Percentiles rank a stretch among this genome's conserved stretches.
Conservation (phyloP, 1,284 basidiomycete genomes). For the Malassezia slooffiae region DNA sequence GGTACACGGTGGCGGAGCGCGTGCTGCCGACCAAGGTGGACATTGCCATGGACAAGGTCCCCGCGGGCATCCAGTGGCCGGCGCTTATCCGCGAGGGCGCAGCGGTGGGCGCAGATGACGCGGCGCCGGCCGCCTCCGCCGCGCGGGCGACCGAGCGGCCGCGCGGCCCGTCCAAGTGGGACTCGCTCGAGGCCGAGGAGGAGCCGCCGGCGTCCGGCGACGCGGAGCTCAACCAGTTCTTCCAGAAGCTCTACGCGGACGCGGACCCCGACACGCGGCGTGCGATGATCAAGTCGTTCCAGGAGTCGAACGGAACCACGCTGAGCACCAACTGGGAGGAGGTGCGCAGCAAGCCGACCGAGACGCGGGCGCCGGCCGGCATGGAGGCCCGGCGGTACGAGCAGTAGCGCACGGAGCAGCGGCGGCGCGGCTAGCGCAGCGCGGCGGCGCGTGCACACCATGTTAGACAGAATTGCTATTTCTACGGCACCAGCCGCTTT, state of each 20-base stretch:
- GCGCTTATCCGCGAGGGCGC: neutral
- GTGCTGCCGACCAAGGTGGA: slow-evolving; percentile 34
- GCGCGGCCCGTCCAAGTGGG: slow-evolving; percentile 33
- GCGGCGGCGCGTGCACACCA: neutral
- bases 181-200: slow-evolving; percentile 25
- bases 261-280: slow-evolving; percentile 40
- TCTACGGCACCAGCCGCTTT: neutral
- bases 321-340: slow-evolving; percentile 44
- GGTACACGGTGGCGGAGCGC: neutral
- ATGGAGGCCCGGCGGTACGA: slow-evolving; percentile 38
- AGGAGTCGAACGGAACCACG: slow-evolving; percentile 39
- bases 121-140: neutral
- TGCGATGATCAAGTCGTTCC: slow-evolving; percentile 44
- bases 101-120: neutral
- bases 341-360: slow-evolving; percentile 23
- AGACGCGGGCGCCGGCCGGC: slow-evolving; percentile 30
- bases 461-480: no score
- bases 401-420: neutral
- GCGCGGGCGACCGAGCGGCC: neutral
- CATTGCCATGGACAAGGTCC: slow-evolving; percentile 25
- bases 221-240: slow-evolving; percentile 37
- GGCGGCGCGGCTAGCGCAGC: neutral
- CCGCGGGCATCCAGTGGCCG: slow-evolving; percentile 22
- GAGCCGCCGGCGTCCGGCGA: slow-evolving; percentile 12
- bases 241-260: slow-evolving; percentile 40